Base-by-base conservation (phyloP, 108 stramenopile genomes). In the Cyclotella kingstonii region DNA sequence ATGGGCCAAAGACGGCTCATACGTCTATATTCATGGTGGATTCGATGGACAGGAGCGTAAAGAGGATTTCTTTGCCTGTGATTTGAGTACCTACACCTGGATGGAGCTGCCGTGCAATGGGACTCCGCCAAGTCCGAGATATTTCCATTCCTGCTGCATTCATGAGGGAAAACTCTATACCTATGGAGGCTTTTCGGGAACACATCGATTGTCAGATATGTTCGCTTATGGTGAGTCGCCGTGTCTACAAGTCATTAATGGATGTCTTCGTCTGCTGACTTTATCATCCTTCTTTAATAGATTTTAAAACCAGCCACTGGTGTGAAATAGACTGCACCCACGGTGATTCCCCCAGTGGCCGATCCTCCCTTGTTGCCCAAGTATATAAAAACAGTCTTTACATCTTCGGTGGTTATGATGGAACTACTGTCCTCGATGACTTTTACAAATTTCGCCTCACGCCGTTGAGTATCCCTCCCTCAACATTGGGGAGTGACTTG, bases 11-110 rank as follows among this genome's bases (percentile, higher is more conserved):
- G 87, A 91, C 48, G 89, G 85, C 40, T 78, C 81, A 15, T 76
- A 87, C 42, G 90, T 97, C 1, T 97, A 93, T 62, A 91, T 97
- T 18, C 94, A 95, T 56, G 95, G 93, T 17, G 95, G 93, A 3
- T 95, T 94, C 52, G 95, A 95, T 67, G 95, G 95, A 9, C 86
- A 94, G 12, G 91, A 96, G 63, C 69, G 95, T 5, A 95, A 94
- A 73, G 79, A 85, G 18, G 93, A 95, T 45, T 93, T 97, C 57
- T 95, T 93, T 70, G 89, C 85, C 4, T 95, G 83, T 62, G 85
- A 91, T 53, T 75, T 95, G 34, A 47, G 76, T 8, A 93, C 89
- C 8, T 91, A 90, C 62, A 79, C 82, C 9, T 97, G 96, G 96
- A 82, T 74, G 0, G 89, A 94, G 62, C 78, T 96, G 50, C 90